A percentile compares a stretch with the other conserved stretches of the same genome.
These are phyloP conservation scores for Periconia sp. DNA, from an alignment of 2,329 filamentous ascomycete genomes.

Conservation along the genomic window DNA sequence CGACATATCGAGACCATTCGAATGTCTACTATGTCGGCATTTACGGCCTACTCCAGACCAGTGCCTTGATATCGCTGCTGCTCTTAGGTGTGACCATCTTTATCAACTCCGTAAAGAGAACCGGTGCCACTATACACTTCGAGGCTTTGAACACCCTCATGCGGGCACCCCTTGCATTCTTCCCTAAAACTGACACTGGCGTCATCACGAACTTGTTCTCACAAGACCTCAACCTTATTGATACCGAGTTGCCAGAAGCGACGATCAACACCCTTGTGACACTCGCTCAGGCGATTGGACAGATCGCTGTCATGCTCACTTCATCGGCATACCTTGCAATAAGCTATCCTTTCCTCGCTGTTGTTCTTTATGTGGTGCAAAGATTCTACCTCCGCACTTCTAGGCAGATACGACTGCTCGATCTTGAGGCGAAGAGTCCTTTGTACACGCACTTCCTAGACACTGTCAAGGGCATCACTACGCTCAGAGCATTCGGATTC, in stretches of 20 bases:
- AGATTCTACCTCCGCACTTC: conserved; percentile 48
- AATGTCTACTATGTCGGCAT: conserved; percentile 13
- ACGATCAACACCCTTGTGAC: conserved; percentile 3
- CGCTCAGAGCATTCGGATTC: conserved; percentile 48
- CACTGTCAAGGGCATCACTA: conserved; percentile 48
- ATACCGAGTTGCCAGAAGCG: conserved; percentile 38
- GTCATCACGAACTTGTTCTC: conserved; percentile 17
- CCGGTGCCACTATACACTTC: conserved; percentile 48
- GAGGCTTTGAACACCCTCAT: conserved; percentile 39
- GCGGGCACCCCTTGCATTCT: conserved; percentile 12
- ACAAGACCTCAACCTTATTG: conserved; percentile 46
- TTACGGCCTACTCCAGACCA: conserved; percentile 13
- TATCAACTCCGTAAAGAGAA: conserved; percentile 29
- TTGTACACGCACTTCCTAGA: conserved; percentile 55
- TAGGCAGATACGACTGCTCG: conserved; percentile 51
- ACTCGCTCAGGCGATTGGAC: conserved; percentile 3
- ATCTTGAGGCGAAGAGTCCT: conserved; percentile 52
- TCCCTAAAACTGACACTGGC: conserved; percentile 17
- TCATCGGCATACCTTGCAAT: conserved; percentile 32
- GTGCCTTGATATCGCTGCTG: conserved; percentile 17
- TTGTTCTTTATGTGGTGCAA: conserved; percentile 42
- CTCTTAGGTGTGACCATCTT: conserved; percentile 35
- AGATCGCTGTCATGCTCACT: conserved; percentile 16
- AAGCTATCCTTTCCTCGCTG: conserved; percentile 35
- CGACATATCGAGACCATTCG: conserved; percentile 2